These are phyloP conservation scores for Thelonectria rubi DNA, from an alignment of 2,329 filamentous ascomycete species.

Conservation along the genomic window DNA sequence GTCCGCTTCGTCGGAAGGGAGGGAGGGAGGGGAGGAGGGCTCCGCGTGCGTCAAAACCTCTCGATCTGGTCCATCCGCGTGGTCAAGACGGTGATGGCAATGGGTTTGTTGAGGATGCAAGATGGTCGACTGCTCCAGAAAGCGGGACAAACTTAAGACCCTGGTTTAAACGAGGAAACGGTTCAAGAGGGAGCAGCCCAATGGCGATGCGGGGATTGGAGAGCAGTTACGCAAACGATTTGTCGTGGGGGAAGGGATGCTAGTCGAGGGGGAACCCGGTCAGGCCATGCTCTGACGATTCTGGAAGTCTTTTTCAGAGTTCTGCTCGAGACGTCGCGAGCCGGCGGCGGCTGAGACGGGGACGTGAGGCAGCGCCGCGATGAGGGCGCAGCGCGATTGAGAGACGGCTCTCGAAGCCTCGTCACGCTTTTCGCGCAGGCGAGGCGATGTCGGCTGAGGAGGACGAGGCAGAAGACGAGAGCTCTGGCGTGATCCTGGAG, in stretches of 20 bases:
- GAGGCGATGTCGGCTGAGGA: conserved; percentile 6
- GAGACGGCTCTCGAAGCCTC: not conserved
- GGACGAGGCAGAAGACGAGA: not conserved
- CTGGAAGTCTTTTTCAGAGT: not conserved
- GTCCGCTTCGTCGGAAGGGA: conserved; percentile 34
- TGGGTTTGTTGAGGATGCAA: conserved; percentile 10
- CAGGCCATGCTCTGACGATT: conserved; percentile 30
- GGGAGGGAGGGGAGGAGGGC: conserved; percentile 12
- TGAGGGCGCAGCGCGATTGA: not conserved
- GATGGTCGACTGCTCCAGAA: not conserved
- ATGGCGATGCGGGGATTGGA: conserved; percentile 17
- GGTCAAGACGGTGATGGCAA: conserved; percentile 7
- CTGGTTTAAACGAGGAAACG: conserved; percentile 8
- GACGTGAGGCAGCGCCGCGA: not conserved
- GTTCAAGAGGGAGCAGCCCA: not conserved
- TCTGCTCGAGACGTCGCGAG: not conserved
- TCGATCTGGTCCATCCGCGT: conserved; percentile 37
- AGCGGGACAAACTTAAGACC: not conserved
- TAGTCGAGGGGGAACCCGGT: conserved; percentile 6
- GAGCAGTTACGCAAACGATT: conserved; percentile 15
- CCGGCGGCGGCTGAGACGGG: no score
- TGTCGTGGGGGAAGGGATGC: conserved; percentile 8
- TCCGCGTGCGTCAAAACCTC: conserved; percentile 36
- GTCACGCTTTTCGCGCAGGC: conserved; percentile 18
- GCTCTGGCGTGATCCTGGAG: conserved; percentile 5